Evolutionary conservation across 495 filamentous ascomycete species (phyloP), one percentile per base, ranked within the genome.

Genomic region (Extremus antarcticus): DNA sequence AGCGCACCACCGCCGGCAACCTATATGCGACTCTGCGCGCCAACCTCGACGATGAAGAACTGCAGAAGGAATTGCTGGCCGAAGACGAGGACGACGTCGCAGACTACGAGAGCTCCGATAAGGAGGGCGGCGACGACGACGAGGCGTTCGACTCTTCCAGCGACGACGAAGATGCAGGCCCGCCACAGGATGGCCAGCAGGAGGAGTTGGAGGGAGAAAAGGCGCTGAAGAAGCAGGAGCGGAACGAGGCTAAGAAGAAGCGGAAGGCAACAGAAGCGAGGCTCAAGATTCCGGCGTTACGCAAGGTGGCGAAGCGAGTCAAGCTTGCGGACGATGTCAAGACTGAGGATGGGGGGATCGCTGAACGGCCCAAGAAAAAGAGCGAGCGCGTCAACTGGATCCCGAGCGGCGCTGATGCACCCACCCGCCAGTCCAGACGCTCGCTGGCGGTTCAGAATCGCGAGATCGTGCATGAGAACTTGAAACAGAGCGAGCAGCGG

Each of bases 381-480:
- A 89, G 87, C 2, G 92, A 96, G 70, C 81, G 90, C 41, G 75
- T 83, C 39, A 94, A 88, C 55, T 95, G 90, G 88, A 75, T 96
- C 25, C 90, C 87, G 7, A 82, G 84, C 0, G 67, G 74, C 9
- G 85, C 86, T 53, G 89, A 95, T 63, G 80, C 83, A 56, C 88
- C 90, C 2, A 85, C 79, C 25, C 82, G 92, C 57, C 81, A 86
- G 22, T 96, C 91, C 0, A 84, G 84, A 17, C 86, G 92, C 57
- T 78, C 78, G 54, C 84, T 90, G 51, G 94, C 92, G 2, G 83
- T 87, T 69, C 76, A 82, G 54, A 95, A 90, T 64, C 88, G 94
- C 69, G 81, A 90, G 66, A 75, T 84, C 56, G 84, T 90, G 25
- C 84, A 89, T 66, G 80, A 82, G 59, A 82, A 89, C 59, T 79